A percentile compares a stretch with the other conserved stretches of the same genome.
Evolutionary conservation across 495 filamentous ascomycete genomes (phyloP).

Genomic region (Neurospora sp.): DNA sequence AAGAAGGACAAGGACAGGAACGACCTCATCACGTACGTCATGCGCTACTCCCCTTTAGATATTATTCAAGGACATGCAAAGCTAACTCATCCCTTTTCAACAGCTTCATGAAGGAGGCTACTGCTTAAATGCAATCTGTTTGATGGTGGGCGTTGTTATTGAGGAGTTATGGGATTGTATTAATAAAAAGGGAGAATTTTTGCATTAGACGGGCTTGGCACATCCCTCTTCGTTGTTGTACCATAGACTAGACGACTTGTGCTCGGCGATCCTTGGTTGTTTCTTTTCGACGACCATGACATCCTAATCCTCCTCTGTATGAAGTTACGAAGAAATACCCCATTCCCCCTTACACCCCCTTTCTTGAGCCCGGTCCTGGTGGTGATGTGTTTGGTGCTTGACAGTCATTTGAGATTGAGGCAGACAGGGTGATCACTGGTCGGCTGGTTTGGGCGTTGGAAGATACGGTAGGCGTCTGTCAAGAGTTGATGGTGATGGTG

Average conservation of each 20-base stretch:
- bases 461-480: not conserved
- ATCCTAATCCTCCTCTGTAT: slow-evolving; percentile 1
- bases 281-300: slow-evolving; percentile 1
- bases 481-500: not conserved
- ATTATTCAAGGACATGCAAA: not conserved
- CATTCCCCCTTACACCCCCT: not conserved
- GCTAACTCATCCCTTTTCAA: slow-evolving; percentile 5
- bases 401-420: not conserved
- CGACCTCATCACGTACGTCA: slow-evolving; percentile 91
- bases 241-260: slow-evolving; percentile 15
- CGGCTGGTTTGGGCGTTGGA: not conserved
- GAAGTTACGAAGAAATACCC: not conserved
- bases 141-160: not conserved
- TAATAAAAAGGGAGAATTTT: slow-evolving; percentile 6
- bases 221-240: slow-evolving; percentile 1
- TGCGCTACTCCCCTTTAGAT: slow-evolving; percentile 6
- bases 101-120: slow-evolving; percentile 57
- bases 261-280: slow-evolving; percentile 7
- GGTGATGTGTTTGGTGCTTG: not conserved
- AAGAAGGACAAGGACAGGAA: slow-evolving; percentile 99
- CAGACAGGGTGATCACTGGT: not conserved
- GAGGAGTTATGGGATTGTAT: slow-evolving; percentile 5
- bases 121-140: slow-evolving; percentile 34
- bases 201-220: slow-evolving; percentile 17
- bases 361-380: not conserved